Evolutionary conservation across 768 basidiomycete species (phyloP), one percentile per base, ranked within the genome.

Genomic region (Auricularia auricula-judae): DNA sequence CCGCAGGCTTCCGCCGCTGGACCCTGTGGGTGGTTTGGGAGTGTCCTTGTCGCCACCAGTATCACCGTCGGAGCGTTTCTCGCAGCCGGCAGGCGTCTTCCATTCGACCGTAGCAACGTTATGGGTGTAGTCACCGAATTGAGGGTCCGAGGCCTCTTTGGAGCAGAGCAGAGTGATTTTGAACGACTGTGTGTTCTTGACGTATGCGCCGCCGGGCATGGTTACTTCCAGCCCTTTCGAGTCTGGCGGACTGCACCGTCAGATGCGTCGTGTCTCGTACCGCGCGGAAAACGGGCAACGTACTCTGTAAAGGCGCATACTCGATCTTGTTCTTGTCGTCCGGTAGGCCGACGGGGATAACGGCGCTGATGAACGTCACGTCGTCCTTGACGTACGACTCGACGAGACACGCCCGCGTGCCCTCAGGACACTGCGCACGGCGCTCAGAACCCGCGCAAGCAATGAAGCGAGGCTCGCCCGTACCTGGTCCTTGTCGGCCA

Each of bases 301-400:
- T 29, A 68, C 67, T n/a, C 35, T n/a, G 61, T 21, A 60, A 33
- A 14, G 61, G 14, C 16, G 21, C 65, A 29, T 68, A 74, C 61
- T 75, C 68, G 10, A 75, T 68, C 10, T 71, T 62, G 34, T 75
- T 71, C 43, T 63, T 29, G 29, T 29, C 65, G 11, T 72, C 69
- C 0, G 73, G 73, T 66, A 79, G 77, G 8, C 85, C 88, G 36
- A 93, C 70, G n/a, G 90, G 86, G 63, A 94, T 84, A n/a, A 92
- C 89, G 36, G 84, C 78, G 34, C 85, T 77, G 69, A 94, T 74
- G 62, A 89, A 81, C 67, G 89, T 86, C 2, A 76, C 63, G 47
- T 78, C 73, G 23, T 71, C 68, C 73, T 88, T 91, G 68, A 76
- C 68, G 69, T 14, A 42, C 39, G 7, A 42, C 39, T 14, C 39